Base-by-base conservation (phyloP, 129 eudicot genomes). In the Kitagawia praeruptora region DNA sequence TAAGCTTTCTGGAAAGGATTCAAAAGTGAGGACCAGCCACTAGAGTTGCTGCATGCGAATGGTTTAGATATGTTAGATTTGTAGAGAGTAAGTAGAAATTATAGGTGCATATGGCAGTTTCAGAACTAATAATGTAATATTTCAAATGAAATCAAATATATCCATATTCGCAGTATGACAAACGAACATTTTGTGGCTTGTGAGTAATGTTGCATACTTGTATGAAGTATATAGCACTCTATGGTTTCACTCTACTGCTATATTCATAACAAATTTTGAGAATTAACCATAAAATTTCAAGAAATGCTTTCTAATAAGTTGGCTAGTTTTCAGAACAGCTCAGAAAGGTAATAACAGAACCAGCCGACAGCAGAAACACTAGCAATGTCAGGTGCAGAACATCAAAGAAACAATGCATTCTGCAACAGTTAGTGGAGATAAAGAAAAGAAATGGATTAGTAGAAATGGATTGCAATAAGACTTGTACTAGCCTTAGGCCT, bases 1-100 rank as follows among this genome's bases (percentile, higher is more conserved):
- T 79, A 61, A 81, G 80, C 75, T 91, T 91, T 78, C 75, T 91
- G 48, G 93, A 89, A 48, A 87, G 78, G 84, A 81, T 91, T 75
- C 90, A 87, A 39, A 86, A 81, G 72, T 76, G 69, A 83, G 81
- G 75, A 71, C 84, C 8, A 70, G 79, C 70, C 69, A 72, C 7
- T 42, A 72, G 49, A 8, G 53, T 2, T 21, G 67, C 67, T 3
- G 34, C 67, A n/a, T 58, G 14, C n/a, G 2, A 58, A 58, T 58
- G 34, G 11, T 58, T 58, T 58, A 8, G 67, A 58, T n/a, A 23
- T n/a, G 31, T 9, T 58, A 58, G 31, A 58, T 10, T n/a, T 58
- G 67, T 58, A n/a, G 67, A 58, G 67, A n/a, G 2, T n/a, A 58
- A 6, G 66, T 58, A 58, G 66, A 31, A 58, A 58, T n/a, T 31